These are phyloP conservation scores for Amylocarpus encephaloides DNA, from an alignment of 2,329 filamentous ascomycete species.

Conservation along the genomic window DNA sequence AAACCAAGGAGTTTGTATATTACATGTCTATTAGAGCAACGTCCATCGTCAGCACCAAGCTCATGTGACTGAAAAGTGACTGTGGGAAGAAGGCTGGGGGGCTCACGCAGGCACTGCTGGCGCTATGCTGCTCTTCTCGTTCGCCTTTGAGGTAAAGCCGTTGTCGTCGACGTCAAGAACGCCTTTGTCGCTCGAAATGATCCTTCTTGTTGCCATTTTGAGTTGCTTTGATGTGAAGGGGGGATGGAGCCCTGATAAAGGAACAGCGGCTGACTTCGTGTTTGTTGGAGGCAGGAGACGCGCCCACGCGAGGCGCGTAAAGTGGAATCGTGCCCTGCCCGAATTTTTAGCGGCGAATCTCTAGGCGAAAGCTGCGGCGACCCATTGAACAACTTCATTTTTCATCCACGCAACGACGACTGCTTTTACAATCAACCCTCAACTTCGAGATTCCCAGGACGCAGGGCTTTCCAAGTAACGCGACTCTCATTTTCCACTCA, in stretches of 20 bases:
- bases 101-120: slow-evolving; percentile 77
- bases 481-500: too few relatives aligned
- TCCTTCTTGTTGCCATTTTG: slow-evolving; percentile 65
- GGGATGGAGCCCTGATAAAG: not conserved
- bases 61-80: slow-evolving; percentile 12
- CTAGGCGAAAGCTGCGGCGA: not conserved
- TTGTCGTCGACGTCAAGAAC: slow-evolving; percentile 55
- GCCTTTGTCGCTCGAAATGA: slow-evolving; percentile 59
- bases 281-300: not conserved
- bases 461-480: too few relatives aligned
- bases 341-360: not conserved
- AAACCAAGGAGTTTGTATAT: slow-evolving; percentile 87
- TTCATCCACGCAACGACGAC: too few relatives aligned
- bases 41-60: not conserved
- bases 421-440: not conserved
- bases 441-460: not conserved
- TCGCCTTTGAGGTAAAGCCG: slow-evolving; percentile 35
- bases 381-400: too few relatives aligned
- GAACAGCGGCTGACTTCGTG: slow-evolving; percentile 14
- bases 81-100: not conserved
- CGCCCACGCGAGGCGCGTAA: slow-evolving; percentile 2
- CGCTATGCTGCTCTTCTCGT: slow-evolving; percentile 63
- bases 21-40: slow-evolving; percentile 54
- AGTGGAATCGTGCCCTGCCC: not conserved
- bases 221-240: slow-evolving; percentile 4